Evolutionary conservation across 2,329 filamentous ascomycete genomes (phyloP), one percentile per base, ranked within the genome.

Genomic region (Tricladium varicosporioides): DNA sequence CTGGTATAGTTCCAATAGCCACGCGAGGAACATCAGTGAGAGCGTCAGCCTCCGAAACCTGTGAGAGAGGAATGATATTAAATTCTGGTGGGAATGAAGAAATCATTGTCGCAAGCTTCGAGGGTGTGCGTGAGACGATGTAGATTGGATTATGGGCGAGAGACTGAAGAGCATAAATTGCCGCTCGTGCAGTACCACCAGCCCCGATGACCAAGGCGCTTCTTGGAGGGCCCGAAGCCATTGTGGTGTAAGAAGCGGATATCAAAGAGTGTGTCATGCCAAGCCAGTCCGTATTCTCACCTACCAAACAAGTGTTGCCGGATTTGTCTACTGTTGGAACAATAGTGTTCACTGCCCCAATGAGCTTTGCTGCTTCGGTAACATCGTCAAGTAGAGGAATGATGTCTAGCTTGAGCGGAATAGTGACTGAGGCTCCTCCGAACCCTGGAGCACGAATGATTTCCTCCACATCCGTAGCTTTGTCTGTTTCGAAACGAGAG

Each of bases 301-400:
- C 94, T 14, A 89, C 72, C 2, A 97, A 82, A 3, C 78, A 81
- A 49, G 74, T 48, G 7, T 55, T 49, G 15, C 60, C 58, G 32
- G 54, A 73, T 54, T 77, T 73, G 3, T 75, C 48, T 1, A 52
- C 60, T 2, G 83, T 69, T 0, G 89, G 86, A 27, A 96, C 84
- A 67, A 99, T 88, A 15, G 94, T 99, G 76, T 99, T 99, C 62
- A 97, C 88, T 2, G 94, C 94, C 18, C 94, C 94, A 60, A 99
- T 97, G 31, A 84, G 78, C 62, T 83, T 82, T 13, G 92, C 93
- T 53, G 94, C 87, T 31, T 87, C 82, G 0, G 91, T 87, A 57
- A 97, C 79, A 53, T 87, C 84, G 69, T 97, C 92, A 13, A 99
- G 77, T 5, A 93, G 74, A 0, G 83, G 79, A 75, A 95, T 91